A percentile compares a stretch with the other conserved stretches of the same genome.
These are phyloP conservation scores for Colletotrichum lupini DNA, from an alignment of 2,329 filamentous ascomycete genomes.

Conservation along the genomic window DNA sequence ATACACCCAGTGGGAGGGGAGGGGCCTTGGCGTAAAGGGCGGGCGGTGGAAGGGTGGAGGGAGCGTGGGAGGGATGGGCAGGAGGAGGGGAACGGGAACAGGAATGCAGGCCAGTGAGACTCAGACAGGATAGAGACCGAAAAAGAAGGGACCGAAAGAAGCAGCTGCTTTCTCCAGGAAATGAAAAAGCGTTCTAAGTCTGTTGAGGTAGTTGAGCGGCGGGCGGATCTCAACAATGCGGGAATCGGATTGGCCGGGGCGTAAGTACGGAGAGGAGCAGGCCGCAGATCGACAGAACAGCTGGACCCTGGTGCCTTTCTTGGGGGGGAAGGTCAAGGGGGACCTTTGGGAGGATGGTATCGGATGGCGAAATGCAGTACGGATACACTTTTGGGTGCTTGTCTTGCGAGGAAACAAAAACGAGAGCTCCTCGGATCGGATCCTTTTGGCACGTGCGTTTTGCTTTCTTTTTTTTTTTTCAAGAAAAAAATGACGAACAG, in stretches of 20 bases:
- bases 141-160: neutral
- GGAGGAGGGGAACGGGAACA: neutral
- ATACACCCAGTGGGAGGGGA: slow-evolving; percentile 7
- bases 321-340: neutral
- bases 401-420: no score
- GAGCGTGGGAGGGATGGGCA: neutral
- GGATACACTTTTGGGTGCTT: no score
- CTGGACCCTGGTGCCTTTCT: slow-evolving; percentile 22
- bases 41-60: neutral
- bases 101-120: neutral
- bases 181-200: slow-evolving; percentile 24
- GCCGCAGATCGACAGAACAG: slow-evolving; percentile 20
- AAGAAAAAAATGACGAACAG: neutral
- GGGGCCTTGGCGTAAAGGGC: neutral
- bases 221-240: slow-evolving; percentile 34
- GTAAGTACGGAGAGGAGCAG: slow-evolving; percentile 1
- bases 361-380: neutral
- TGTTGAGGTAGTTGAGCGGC: slow-evolving; percentile 30
- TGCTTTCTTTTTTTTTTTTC: neutral
- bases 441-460: neutral
- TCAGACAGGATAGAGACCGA: slow-evolving; percentile 1
- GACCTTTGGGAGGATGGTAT: neutral
- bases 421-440: neutral
- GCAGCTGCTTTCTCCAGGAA: slow-evolving; percentile 29
- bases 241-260: slow-evolving; percentile 22